phyloP scores from a whole-genome alignment of 108 stramenopile genomes.

The Pseudonitzschia multistriata region DNA sequence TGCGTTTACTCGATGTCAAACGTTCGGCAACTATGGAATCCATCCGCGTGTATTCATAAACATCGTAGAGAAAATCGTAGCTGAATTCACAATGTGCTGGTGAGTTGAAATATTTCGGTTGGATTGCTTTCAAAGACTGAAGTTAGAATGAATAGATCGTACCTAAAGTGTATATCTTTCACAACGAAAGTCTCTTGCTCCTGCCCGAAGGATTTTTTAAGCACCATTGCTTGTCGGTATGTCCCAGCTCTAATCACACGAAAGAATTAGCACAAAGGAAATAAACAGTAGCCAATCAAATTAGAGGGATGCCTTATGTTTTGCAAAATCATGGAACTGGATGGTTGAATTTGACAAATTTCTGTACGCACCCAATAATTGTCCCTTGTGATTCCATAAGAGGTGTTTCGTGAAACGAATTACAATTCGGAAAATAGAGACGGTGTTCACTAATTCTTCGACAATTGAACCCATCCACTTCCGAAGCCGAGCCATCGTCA shows the following conservation, averaged over 20 bases:
- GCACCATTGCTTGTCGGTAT: constrained; percentile 16
- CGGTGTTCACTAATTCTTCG: constrained; percentile 17
- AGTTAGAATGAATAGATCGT: not conserved
- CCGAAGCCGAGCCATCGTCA: not conserved
- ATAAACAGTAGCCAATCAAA: not conserved
- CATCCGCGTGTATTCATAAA: constrained; percentile 48
- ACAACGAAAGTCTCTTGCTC: constrained; percentile 16
- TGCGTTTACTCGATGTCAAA: constrained; percentile 56
- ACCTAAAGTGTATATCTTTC: constrained; percentile 20
- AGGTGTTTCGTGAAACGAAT: constrained; percentile 46
- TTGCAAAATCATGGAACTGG: not conserved
- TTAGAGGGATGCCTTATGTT: not conserved
- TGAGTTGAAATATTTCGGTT: not conserved
- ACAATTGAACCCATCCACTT: not conserved
- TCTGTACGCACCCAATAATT: constrained; percentile 29
- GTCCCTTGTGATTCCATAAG: constrained; percentile 10
- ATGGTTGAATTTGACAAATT: not conserved
- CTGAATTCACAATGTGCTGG: constrained; percentile 8
- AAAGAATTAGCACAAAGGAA: not conserved
- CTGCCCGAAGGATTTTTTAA: constrained; percentile 2
- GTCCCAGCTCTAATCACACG: constrained; percentile 2
- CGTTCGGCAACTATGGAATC: constrained; percentile 80
- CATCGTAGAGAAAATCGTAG: not conserved
- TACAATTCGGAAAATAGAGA: constrained; percentile 54
- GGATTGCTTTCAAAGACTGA: not conserved